Conservation (phyloP, 257 asterid genomes). For the Eustoma russellianum region DNA sequence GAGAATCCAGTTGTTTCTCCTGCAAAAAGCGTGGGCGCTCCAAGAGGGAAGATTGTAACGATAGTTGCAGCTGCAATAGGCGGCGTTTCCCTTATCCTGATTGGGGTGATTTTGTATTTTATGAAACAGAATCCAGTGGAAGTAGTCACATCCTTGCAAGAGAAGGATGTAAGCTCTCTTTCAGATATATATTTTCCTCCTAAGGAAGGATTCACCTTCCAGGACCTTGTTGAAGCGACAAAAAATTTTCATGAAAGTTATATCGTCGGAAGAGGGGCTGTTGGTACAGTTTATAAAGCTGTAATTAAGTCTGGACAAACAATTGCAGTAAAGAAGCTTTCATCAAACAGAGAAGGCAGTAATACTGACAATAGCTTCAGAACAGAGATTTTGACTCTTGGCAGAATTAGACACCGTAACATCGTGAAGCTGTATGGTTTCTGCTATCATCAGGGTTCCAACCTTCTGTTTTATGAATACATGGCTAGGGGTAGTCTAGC, state of each 20-base stretch:
- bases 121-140: conserved; percentile 57
- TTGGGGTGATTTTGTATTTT: conserved; percentile 44
- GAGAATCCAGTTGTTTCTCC: conserved; percentile 21
- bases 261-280: conserved; percentile 83
- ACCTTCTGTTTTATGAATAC: conserved; percentile 82
- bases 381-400: conserved; percentile 78
- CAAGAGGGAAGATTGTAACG: conserved; percentile 55
- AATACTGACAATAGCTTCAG: conserved; percentile 57
- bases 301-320: conserved; percentile 48
- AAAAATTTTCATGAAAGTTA: conserved; percentile 56
- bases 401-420: conserved; percentile 90
- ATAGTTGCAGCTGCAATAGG: conserved; percentile 63
- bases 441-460: conserved; percentile 77
- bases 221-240: conserved; percentile 87
- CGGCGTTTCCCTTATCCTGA: conserved; percentile 73
- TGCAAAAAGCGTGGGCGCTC: conserved; percentile 11
- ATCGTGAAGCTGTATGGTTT: conserved; percentile 86
- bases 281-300: conserved; percentile 78
- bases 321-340: conserved; percentile 75
- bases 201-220: conserved; percentile 82
- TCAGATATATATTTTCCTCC: conserved; percentile 87
- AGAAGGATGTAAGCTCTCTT: conserved; percentile 15
- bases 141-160: conserved; percentile 23
- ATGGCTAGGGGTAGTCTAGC: conserved; percentile 92
- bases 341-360: conserved; percentile 76